Base-by-base conservation (phyloP, 1,284 basidiomycete genomes). In the Trametes pubescens region DNA sequence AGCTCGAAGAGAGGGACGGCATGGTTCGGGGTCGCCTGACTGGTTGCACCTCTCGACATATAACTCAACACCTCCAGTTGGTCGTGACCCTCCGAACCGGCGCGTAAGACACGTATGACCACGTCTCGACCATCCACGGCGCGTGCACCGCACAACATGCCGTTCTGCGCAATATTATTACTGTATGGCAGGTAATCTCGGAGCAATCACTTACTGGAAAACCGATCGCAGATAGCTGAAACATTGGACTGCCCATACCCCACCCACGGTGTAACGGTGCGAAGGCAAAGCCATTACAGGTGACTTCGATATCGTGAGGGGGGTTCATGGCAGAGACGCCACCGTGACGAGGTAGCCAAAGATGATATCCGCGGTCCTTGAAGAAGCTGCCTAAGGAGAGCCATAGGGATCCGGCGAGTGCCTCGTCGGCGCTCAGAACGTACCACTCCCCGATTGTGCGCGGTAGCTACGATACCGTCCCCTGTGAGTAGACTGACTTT, bases 1-100 rank as follows among this genome's bases (percentile, higher is more conserved):
- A 75, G 72, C 8, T 64, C 49, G 22, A 76, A 61, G 68, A 76
- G 26, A 4, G 63, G 63, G 10, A 60, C 37, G 21, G 37, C 48
- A 29, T 65, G 63, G 35, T 65, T 65, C 32, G 18, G 37, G 24
- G 46, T 52, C 4, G 22, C 32, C 24, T 46, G 26, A 24, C 57
- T 57, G 13, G 13, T 44, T 7, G 13, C 5, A 3, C 59, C 63
- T 13, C 43, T 34, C 11, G 43, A 24, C 26, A 51, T 4, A 26
- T 34, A 16, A 21, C 35, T 52, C 18, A 57, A 26, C 7, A 62
- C 24, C 2, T 34, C 4, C 11, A 62, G 8, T 11, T 46, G 40
- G 9, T 35, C 13, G 2, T n/a, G 40, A 4, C 54, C 54, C 22
- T 56, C 29, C 9, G 16, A 21, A 18, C 53, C 53, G 4, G 43